Evolutionary conservation across 257 asterid species (phyloP).

Genomic region (Solanum appendiculatum): DNA sequence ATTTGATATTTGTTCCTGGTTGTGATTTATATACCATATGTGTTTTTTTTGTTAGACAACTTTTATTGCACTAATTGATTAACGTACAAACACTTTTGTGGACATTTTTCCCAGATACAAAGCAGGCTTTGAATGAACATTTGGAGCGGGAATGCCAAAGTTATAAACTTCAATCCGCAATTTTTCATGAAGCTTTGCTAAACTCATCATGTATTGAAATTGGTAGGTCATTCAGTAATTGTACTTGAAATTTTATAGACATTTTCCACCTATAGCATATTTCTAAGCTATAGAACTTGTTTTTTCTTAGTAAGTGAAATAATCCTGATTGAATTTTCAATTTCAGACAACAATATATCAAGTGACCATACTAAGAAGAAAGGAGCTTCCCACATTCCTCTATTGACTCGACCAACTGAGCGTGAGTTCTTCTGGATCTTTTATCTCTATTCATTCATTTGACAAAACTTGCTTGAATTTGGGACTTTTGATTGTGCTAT

Average conservation of each 20-base stretch:
- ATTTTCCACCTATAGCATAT: background rate
- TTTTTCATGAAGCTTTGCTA: constrained; percentile 63
- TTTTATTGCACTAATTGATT: background rate
- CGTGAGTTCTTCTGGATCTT: constrained; percentile 44
- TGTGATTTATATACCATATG: background rate
- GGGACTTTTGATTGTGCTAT: background rate
- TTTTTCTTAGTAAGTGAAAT: background rate
- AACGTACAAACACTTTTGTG: constrained; percentile 6
- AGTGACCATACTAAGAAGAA: constrained; percentile 40
- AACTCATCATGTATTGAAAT: constrained; percentile 26
- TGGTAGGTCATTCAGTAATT: constrained; percentile 10
- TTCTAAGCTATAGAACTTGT: background rate
- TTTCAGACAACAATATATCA: constrained; percentile 41
- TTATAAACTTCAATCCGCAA: constrained; percentile 67
- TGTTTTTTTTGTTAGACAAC: background rate
- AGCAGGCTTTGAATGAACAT: constrained; percentile 52
- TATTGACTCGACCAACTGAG: constrained; percentile 69
- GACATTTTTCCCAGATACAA: constrained; percentile 43
- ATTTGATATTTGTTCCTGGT: background rate
- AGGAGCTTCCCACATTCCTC: constrained; percentile 53
- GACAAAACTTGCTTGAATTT: background rate
- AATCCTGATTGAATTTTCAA: background rate
- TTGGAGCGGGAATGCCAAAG: constrained; percentile 63
- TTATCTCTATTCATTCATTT: background rate
- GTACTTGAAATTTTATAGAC: background rate